A percentile compares a stretch with the other conserved stretches of the same genome.
Evolutionary conservation across 345 rosid genomes (phyloP).

Genomic region (Hevea brasiliensis): DNA sequence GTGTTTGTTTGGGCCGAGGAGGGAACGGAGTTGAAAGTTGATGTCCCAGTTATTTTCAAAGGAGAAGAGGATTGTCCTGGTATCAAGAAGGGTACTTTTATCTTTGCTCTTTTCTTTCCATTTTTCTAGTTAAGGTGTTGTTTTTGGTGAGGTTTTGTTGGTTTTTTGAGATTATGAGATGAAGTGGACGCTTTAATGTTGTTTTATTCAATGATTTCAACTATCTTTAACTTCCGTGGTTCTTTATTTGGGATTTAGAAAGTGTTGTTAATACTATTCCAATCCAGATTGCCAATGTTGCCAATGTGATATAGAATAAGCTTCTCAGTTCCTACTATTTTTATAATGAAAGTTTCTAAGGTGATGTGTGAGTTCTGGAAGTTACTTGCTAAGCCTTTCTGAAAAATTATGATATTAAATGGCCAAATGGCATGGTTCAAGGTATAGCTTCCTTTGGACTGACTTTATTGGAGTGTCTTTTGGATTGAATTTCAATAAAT

Average conservation of each 20-base stretch:
- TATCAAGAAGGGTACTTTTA: conserved; percentile 64
- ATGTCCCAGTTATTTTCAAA: conserved; percentile 80
- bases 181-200: background rate
- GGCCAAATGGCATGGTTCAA: background rate
- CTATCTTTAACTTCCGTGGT: background rate
- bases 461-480: background rate
- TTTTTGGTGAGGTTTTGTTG: too few species aligned
- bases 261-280: background rate
- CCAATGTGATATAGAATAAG: too few species aligned
- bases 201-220: too few species aligned
- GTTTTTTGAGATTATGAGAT: background rate
- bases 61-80: conserved; percentile 77
- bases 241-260: background rate
- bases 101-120: background rate
- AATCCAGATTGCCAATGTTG: background rate
- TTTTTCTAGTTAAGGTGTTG: background rate
- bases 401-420: background rate
- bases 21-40: conserved; percentile 69
- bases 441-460: background rate
- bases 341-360: too few species aligned
- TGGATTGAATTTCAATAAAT: background rate
- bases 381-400: background rate
- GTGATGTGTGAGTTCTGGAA: background rate
- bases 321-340: too few species aligned
- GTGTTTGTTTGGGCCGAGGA: conserved; percentile 91